Base-by-base conservation (phyloP, 805 yeast species). In the Zygosaccharomyces lentus region DNA sequence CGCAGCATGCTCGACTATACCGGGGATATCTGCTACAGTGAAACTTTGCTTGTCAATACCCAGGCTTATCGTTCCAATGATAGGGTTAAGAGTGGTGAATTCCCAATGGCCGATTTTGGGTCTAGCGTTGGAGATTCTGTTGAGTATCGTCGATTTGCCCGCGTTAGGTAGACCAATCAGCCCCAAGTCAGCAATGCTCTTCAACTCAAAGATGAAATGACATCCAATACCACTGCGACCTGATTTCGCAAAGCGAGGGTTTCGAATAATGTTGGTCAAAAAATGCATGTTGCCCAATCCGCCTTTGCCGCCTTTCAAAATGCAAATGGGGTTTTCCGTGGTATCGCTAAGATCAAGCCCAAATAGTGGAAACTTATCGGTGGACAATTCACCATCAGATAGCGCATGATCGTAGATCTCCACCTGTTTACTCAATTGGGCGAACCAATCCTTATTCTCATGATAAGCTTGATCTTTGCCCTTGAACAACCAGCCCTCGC, bases 211-310 rank as follows among this genome's bases (percentile, higher is more conserved):
- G 46, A 87, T 66, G 51, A 93, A 88, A 46, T 73, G 70, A 15
- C 78, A 76, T 30, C 79, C 81, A 2, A 88, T 53, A 0, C 88
- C 87, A 5, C 66, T 66, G 49, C 98, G 75, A 3, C 98, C 99
- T 21, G 61, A 63, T 58, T 89, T 90, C 23, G 91, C 79, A 64
- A 93, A 93, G 45, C 95, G 71, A 10, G 99, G 99, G 57, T 89
- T 91, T 49, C 97, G 77, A 47, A 93, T 81, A 41, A 80, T 78
- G 37, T 83, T 74, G 1, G 96, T 88, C 40, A 87, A 71, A 61
- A 93, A 93, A 64, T 91, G 96, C 93, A 88, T 88, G 65, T 93
- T 93, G 1, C 99, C 99, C 70, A 91, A 73, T 0, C 99, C 99
- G 16, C 98, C 98, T 51, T 74, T 73, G 8, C 99, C 99, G 35